phyloP scores from a whole-genome alignment of 257 asterid species.

The Nicotiana obtusifolia region DNA sequence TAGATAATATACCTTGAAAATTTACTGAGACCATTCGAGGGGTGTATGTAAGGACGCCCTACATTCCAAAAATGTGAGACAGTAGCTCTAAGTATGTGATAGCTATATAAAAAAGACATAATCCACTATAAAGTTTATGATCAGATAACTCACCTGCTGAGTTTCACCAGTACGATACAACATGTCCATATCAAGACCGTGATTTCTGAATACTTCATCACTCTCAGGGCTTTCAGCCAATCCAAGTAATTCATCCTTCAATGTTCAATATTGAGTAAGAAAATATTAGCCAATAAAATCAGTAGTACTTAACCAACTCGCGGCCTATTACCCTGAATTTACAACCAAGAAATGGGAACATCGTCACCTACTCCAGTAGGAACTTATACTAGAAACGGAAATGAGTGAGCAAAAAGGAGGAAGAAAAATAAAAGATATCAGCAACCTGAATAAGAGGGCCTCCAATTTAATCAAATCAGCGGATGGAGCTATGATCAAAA shows the following conservation, averaged over 20 bases:
- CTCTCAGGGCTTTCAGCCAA: constrained; percentile 60
- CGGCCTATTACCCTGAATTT: not conserved
- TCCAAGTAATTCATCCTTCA: constrained; percentile 94
- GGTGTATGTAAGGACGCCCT: constrained; percentile 87
- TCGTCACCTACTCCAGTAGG: not conserved
- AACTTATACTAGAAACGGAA: not conserved
- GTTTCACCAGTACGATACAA: constrained; percentile 90
- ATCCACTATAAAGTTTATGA: not conserved
- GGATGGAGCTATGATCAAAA: not conserved
- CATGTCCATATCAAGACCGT: constrained; percentile 62
- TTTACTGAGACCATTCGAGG: constrained; percentile 85
- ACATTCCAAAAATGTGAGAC: constrained; percentile 14
- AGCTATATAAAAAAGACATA: constrained; percentile 4
- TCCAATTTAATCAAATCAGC: not conserved
- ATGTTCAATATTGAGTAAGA: constrained; percentile 12
- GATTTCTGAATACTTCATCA: constrained; percentile 50
- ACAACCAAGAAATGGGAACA: not conserved
- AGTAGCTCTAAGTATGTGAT: not conserved
- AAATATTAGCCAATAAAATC: constrained; percentile 5
- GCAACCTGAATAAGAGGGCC: not conserved
- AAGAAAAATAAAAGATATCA: not conserved
- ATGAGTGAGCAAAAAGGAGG: not conserved
- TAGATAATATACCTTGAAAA: constrained; percentile 59
- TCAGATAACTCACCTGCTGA: constrained; percentile 44
- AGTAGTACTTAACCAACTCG: not conserved